phyloP scores from a whole-genome alignment of 306 rosid genomes.

The Arachis stenosperma region DNA sequence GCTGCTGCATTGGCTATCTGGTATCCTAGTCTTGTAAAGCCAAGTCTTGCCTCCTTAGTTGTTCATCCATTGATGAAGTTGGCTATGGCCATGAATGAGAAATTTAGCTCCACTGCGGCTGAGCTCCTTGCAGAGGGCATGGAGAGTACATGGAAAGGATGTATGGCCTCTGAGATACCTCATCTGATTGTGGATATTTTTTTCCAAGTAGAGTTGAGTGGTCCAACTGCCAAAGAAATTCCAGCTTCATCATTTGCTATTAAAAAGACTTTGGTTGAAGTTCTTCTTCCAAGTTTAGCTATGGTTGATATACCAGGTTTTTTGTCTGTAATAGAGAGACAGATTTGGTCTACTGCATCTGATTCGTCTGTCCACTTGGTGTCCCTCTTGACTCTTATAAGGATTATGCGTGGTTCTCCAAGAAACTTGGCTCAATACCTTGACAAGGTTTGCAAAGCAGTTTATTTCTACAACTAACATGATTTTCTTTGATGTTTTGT shows the following conservation, averaged over 20 bases:
- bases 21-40: slow-evolving; percentile 95
- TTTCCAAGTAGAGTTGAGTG: slow-evolving; percentile 93
- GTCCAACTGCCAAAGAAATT: slow-evolving; percentile 60
- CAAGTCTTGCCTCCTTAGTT: slow-evolving; percentile 63
- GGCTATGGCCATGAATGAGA: slow-evolving; percentile 91
- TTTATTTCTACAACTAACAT: slow-evolving; percentile 33
- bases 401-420: slow-evolving; percentile 85
- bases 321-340: slow-evolving; percentile 80
- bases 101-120: slow-evolving; percentile 94
- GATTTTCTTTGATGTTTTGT: slow-evolving; percentile 28
- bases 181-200: slow-evolving; percentile 80
- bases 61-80: slow-evolving; percentile 90
- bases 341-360: slow-evolving; percentile 98
- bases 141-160: slow-evolving; percentile 87
- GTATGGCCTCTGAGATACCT: slow-evolving; percentile 78
- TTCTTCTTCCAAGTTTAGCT: slow-evolving; percentile 98
- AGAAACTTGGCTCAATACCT: slow-evolving; percentile 83
- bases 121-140: slow-evolving; percentile 99
- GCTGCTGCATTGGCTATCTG: slow-evolving; percentile 96
- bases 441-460: slow-evolving; percentile 78
- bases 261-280: slow-evolving; percentile 69
- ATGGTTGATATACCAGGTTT: slow-evolving; percentile 82
- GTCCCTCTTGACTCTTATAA: slow-evolving; percentile 83
- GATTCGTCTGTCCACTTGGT: slow-evolving; percentile 93
- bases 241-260: slow-evolving; percentile 64